Conservation (phyloP, 805 yeast species). For the Candida ulmi region DNA sequence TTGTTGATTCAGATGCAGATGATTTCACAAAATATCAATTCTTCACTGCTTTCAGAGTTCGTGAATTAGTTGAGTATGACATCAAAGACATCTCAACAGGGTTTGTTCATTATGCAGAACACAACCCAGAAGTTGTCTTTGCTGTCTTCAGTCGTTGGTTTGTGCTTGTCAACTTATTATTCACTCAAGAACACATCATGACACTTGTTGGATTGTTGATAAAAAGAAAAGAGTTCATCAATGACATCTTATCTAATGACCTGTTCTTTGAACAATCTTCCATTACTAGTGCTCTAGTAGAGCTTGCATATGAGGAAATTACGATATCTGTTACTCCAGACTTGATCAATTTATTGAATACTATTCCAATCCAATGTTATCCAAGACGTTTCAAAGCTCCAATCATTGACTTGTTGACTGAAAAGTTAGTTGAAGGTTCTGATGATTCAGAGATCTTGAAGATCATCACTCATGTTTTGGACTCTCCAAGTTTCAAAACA, state of each 20-base stretch:
- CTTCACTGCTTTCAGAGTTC: conserved; percentile 41
- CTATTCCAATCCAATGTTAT: conserved; percentile 47
- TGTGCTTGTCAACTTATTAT: conserved; percentile 35
- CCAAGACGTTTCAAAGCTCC: conserved; percentile 29
- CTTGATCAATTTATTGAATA: conserved; percentile 5
- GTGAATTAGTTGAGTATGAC: conserved; percentile 37
- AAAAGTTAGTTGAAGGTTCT: conserved; percentile 3
- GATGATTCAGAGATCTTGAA: conserved; percentile 10
- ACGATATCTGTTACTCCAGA: not conserved
- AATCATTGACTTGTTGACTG: conserved; percentile 20
- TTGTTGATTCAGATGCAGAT: conserved; percentile 3
- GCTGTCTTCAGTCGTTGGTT: conserved; percentile 48
- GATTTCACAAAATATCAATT: conserved; percentile 14
- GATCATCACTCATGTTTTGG: conserved; percentile 34
- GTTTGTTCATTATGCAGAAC: conserved; percentile 23
- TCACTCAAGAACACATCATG: conserved; percentile 26
- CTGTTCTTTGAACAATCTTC: conserved; percentile 42
- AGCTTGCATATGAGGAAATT: not conserved
- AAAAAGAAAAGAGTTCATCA: conserved; percentile 15
- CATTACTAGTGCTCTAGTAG: conserved; percentile 28
- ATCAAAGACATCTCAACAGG: conserved; percentile 11
- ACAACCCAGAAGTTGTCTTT: conserved; percentile 13
- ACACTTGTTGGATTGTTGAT: conserved; percentile 27
- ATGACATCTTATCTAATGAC: conserved; percentile 28
- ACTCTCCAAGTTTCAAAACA: conserved; percentile 50